phyloP scores from a whole-genome alignment of 2,329 filamentous ascomycete species.

The Akanthomyces uredinophilus region DNA sequence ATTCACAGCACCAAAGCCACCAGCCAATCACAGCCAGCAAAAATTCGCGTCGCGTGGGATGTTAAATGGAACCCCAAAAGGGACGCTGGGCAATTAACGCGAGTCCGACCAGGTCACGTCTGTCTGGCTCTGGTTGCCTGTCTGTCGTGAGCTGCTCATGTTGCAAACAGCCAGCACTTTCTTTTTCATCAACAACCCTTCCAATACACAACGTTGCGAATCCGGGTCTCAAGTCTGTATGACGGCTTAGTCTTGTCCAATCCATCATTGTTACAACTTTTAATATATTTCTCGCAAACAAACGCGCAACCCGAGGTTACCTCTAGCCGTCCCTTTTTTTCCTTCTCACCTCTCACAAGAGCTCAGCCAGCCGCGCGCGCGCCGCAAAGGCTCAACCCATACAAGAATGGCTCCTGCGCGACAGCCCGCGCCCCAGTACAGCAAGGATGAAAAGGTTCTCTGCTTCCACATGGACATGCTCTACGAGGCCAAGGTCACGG shows the following conservation, averaged over 20 bases:
- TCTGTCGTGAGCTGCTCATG: neutral
- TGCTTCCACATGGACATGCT: constrained; percentile 97
- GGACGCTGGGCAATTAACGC: constrained; percentile 9
- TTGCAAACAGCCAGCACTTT: neutral
- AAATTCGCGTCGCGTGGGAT: constrained; percentile 11
- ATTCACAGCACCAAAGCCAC: no score
- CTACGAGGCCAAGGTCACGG: constrained; percentile 94
- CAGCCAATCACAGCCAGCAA: constrained; percentile 3
- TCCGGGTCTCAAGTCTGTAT: neutral
- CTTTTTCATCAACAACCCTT: neutral
- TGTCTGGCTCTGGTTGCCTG: neutral
- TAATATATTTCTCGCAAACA: neutral
- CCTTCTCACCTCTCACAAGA: constrained; percentile 1
- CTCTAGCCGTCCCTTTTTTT: neutral
- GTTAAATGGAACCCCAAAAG: neutral
- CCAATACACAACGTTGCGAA: neutral
- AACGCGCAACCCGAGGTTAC: neutral
- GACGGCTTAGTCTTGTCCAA: neutral
- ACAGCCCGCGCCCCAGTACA: constrained; percentile 43
- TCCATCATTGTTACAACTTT: neutral
- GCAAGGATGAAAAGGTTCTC: constrained; percentile 86
- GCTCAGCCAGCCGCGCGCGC: no score
- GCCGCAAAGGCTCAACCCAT: neutral
- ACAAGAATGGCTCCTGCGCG: constrained; percentile 37
- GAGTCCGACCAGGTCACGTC: neutral